Conservation (phyloP, 1,284 basidiomycete species). For the Ganoderma meredithae region DNA sequence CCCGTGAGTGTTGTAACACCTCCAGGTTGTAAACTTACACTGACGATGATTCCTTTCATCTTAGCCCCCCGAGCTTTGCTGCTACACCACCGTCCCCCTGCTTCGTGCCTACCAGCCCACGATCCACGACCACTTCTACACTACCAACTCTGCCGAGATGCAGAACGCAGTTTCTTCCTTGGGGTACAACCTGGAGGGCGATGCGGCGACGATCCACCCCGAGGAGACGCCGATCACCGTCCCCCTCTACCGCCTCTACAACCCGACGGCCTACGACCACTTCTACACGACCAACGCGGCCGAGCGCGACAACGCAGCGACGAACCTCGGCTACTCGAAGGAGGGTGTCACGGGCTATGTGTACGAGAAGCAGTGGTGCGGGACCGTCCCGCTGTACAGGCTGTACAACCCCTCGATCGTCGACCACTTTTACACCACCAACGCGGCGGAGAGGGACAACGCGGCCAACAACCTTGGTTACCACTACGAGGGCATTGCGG, state of each 20-base stretch:
- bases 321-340: slow-evolving; percentile 6
- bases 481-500: slow-evolving; percentile 16
- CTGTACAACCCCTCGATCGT: slow-evolving; percentile 10
- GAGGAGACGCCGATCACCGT: slow-evolving; percentile 11
- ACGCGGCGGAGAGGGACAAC: slow-evolving; percentile 15
- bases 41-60: neutral
- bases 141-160: slow-evolving; percentile 22
- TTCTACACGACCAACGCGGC: slow-evolving; percentile 18
- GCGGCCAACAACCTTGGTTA: slow-evolving; percentile 9
- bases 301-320: slow-evolving; percentile 15
- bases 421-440: slow-evolving; percentile 26
- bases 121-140: slow-evolving; percentile 31
- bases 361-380: slow-evolving; percentile 5
- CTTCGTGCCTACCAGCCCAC: slow-evolving; percentile 20
- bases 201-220: slow-evolving; percentile 22
- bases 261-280: slow-evolving; percentile 7
- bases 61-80: neutral
- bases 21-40: neutral
- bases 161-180: slow-evolving; percentile 17
- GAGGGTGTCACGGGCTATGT: slow-evolving; percentile 16
- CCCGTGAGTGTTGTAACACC: neutral
- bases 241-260: slow-evolving; percentile 27
- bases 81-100: slow-evolving; percentile 23
- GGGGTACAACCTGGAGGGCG: slow-evolving; percentile 24
- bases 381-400: slow-evolving; percentile 23